Percentiles rank a stretch among this genome's conserved stretches.
phyloP scores from a whole-genome alignment of 2,329 filamentous ascomycete genomes.

The Hansfordia pulvinata region DNA sequence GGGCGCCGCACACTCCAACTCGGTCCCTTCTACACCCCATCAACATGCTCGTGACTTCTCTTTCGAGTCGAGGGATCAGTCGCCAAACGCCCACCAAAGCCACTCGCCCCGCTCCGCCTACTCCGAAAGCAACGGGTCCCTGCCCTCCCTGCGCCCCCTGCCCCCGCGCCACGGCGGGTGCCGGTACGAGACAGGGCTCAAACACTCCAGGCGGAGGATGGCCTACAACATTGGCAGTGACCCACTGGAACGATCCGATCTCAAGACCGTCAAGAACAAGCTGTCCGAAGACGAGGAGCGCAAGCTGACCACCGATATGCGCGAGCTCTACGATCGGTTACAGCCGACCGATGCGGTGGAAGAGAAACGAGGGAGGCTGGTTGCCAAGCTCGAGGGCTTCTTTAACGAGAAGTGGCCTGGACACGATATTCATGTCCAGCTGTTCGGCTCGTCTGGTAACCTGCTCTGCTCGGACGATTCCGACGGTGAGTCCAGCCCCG shows the following conservation, averaged over 20 bases:
- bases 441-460: conserved; percentile 98
- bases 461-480: conserved; percentile 89
- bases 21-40: conserved; percentile 85
- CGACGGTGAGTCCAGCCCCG: conserved; percentile 49
- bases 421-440: conserved; percentile 75
- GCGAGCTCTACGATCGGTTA: conserved; percentile 72
- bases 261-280: conserved; percentile 57
- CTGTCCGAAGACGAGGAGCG: conserved; percentile 60
- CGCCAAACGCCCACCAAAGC: conserved; percentile 61
- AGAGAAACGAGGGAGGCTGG: conserved; percentile 57
- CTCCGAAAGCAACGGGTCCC: conserved; percentile 69
- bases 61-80: conserved; percentile 65
- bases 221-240: conserved; percentile 84
- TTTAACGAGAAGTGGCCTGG: conserved; percentile 89
- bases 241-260: conserved; percentile 56
- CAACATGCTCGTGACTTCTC: conserved; percentile 77
- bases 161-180: conserved; percentile 51
- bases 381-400: conserved; percentile 77
- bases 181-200: conserved; percentile 78
- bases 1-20: conserved; percentile 68
- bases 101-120: conserved; percentile 84
- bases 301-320: conserved; percentile 70
- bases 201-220: conserved; percentile 73
- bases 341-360: conserved; percentile 72
- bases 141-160: conserved; percentile 54